These are phyloP conservation scores for Tarenaya hassleriana DNA, from an alignment of 345 rosid genomes.

Conservation along the genomic window DNA sequence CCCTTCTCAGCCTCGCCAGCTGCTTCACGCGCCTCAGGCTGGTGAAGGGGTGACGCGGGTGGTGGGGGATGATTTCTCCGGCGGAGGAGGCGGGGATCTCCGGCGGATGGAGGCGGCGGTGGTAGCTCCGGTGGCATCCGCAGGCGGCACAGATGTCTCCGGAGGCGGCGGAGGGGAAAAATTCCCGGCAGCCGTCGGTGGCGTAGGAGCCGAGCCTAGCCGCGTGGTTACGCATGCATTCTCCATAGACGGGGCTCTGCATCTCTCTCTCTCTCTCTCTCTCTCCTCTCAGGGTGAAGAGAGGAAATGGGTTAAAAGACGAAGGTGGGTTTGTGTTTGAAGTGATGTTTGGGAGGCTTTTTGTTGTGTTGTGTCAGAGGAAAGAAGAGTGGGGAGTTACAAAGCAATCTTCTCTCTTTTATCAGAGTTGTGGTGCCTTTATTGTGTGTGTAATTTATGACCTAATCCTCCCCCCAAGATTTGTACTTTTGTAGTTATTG, in stretches of 20 bases:
- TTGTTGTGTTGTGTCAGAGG: background rate
- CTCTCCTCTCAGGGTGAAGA: constrained; percentile 3
- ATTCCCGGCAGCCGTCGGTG: constrained; percentile 84
- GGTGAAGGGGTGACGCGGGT: constrained; percentile 15
- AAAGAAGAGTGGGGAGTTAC: too few species aligned
- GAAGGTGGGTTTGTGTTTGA: constrained; percentile 26
- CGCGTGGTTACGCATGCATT: constrained; percentile 89
- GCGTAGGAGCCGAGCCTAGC: constrained; percentile 78
- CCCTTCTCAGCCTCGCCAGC: constrained; percentile 29
- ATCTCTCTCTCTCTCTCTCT: constrained; percentile 15
- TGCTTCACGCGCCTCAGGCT: constrained; percentile 34
- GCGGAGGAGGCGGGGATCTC: constrained; percentile 11
- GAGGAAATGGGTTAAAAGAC: constrained; percentile 4
- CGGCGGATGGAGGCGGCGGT: constrained; percentile 36
- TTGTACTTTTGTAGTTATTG: too few species aligned
- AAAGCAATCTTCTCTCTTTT: too few species aligned
- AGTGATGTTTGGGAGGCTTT: constrained; percentile 21
- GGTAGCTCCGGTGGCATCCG: constrained; percentile 97
- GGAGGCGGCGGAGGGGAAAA: constrained; percentile 31
- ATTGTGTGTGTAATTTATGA: too few species aligned
- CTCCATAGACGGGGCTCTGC: constrained; percentile 41
- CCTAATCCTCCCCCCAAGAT: too few species aligned
- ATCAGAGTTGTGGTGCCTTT: too few species aligned
- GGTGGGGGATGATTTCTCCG: constrained; percentile 13
- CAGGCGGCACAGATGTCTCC: constrained; percentile 73